Conservation (phyloP, 805 yeast species). For the Kodamaea sagamina region DNA sequence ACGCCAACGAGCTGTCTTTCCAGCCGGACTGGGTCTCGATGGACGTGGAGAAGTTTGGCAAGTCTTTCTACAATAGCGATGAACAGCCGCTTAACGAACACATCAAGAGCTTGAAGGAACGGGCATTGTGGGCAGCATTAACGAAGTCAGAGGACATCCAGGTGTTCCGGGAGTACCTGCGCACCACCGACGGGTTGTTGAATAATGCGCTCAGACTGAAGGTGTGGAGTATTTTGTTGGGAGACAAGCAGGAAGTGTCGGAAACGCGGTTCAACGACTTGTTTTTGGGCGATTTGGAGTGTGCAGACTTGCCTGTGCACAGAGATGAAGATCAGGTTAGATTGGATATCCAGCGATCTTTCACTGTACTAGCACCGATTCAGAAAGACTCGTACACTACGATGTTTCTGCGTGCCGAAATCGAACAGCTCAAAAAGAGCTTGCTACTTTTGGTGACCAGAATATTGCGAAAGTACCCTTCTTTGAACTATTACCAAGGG, state of each 20-base stretch:
- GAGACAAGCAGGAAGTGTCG: conserved; percentile 18
- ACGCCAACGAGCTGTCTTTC: conserved; percentile 8
- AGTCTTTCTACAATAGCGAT: conserved; percentile 44
- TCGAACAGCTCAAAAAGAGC: conserved; percentile 38
- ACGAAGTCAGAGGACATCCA: conserved; percentile 17
- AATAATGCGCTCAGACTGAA: conserved; percentile 40
- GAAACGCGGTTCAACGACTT: conserved; percentile 1
- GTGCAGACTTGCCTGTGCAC: conserved; percentile 44
- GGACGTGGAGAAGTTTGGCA: conserved; percentile 48
- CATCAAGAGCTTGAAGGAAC: conserved; percentile 36
- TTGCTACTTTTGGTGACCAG: conserved; percentile 49
- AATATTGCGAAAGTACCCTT: conserved; percentile 61
- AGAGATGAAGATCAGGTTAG: conserved; percentile 76
- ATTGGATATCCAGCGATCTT: conserved; percentile 77
- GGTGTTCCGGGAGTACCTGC: conserved; percentile 34
- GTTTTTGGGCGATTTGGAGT: conserved; percentile 7
- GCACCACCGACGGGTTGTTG: conserved; percentile 51
- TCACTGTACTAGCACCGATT: conserved; percentile 32
- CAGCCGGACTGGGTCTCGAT: conserved; percentile 53
- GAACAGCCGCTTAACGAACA: conserved; percentile 45
- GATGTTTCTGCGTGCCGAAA: conserved; percentile 33
- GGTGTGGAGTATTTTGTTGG: conserved; percentile 55
- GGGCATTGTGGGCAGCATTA: conserved; percentile 41
- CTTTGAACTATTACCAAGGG: conserved; percentile 84
- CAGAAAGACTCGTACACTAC: conserved; percentile 32